These are phyloP conservation scores for Xylariaceae sp. DNA, from an alignment of 2,329 filamentous ascomycete genomes.

Conservation along the genomic window DNA sequence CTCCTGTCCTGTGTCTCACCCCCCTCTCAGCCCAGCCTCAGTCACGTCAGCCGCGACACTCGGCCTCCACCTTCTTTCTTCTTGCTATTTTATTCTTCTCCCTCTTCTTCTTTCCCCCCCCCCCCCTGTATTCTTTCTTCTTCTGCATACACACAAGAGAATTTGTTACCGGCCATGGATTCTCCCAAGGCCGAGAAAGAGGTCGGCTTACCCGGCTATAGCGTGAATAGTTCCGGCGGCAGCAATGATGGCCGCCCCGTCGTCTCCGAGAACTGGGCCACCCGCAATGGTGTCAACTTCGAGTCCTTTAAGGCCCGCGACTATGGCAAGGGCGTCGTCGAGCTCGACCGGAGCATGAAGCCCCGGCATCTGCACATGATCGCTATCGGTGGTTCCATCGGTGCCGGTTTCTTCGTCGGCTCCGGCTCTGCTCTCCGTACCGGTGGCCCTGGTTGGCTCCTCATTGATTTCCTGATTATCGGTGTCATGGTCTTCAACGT, in stretches of 20 bases:
- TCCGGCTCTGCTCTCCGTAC: constrained; percentile 47
- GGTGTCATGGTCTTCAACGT: constrained; percentile 60
- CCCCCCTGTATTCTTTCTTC: background rate
- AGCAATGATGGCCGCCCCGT: constrained; percentile 19
- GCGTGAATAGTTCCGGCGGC: constrained; percentile 5
- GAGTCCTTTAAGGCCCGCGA: constrained; percentile 41
- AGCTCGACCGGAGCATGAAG: constrained; percentile 42
- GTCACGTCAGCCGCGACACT: background rate
- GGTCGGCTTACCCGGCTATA: constrained; percentile 23
- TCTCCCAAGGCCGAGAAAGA: constrained; percentile 30
- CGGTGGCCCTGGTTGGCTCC: constrained; percentile 43
- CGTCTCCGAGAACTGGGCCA: constrained; percentile 30
- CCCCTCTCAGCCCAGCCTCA: background rate
- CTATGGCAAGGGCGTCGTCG: constrained; percentile 32
- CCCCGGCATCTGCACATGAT: constrained; percentile 51
- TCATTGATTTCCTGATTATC: constrained; percentile 51
- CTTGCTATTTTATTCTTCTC: background rate
- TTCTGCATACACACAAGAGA: too few relatives aligned
- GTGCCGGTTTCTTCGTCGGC: constrained; percentile 60
- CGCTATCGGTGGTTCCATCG: constrained; percentile 53
- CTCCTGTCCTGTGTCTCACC: constrained; percentile 1
- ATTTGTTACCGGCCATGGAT: constrained; percentile 17
- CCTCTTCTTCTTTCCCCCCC: background rate
- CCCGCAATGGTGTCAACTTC: constrained; percentile 39
- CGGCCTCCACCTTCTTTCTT: background rate